A percentile compares a stretch with the other conserved stretches of the same genome.
Evolutionary conservation across 176 grass and related monocot genomes (phyloP).

Genomic region (Calamus simplicifolius): DNA sequence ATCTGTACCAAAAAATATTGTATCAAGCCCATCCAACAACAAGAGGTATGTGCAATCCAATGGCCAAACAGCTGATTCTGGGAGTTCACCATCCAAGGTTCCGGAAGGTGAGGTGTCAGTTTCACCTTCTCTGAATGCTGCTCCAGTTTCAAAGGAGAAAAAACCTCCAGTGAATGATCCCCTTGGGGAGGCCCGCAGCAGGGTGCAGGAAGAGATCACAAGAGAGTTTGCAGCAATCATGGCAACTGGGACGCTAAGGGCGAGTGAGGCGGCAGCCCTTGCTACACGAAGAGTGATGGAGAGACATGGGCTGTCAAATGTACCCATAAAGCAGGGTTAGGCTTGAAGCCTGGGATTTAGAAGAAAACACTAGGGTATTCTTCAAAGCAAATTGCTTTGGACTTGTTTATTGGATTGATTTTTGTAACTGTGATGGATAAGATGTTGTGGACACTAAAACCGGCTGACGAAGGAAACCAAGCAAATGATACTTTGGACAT

Average conservation of each 20-base stretch:
- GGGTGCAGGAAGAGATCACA: constrained; percentile 55
- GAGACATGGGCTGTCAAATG: constrained; percentile 32
- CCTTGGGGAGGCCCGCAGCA: constrained; percentile 31
- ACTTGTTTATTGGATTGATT: no score
- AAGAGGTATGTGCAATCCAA: no score
- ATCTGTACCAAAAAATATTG: neutral
- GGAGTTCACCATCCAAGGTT: no score
- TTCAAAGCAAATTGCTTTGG: no score
- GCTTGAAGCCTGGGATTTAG: no score
- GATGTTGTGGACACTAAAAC: no score
- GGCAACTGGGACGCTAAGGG: constrained; percentile 34
- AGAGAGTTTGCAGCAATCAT: constrained; percentile 63
- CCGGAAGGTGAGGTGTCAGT: neutral
- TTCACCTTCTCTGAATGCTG: constrained; percentile 19
- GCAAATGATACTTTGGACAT: no score
- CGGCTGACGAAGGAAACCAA: no score
- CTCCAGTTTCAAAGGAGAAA: constrained; percentile 9
- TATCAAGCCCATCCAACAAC: neutral
- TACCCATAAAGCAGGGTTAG: constrained; percentile 23
- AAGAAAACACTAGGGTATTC: no score
- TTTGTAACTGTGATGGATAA: no score
- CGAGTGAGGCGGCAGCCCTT: constrained; percentile 53
- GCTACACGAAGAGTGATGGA: constrained; percentile 58
- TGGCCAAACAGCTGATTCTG: no score
- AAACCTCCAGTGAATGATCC: constrained; percentile 14